Percentiles rank a stretch among this genome's conserved stretches.
Conservation (phyloP, 75 land plant species). For the Pinus albicaulis region DNA sequence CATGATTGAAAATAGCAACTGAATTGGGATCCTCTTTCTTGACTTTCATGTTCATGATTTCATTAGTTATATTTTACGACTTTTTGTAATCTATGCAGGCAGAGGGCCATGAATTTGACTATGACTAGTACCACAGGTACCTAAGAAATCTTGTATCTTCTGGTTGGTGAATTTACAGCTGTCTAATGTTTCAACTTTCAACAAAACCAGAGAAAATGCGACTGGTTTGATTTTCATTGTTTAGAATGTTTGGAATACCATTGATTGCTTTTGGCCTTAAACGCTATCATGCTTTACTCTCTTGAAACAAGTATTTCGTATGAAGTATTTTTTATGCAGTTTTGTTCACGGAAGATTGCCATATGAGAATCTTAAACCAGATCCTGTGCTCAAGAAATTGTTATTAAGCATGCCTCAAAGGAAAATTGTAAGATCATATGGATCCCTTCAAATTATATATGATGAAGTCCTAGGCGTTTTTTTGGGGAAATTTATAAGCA, state of each 20-base stretch:
- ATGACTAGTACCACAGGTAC: conserved; percentile 90
- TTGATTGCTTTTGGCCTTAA: not conserved
- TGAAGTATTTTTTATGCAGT: conserved; percentile 23
- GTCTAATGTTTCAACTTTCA: not conserved
- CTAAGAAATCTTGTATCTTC: not conserved
- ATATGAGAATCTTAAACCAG: conserved; percentile 73
- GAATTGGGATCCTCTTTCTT: too few species aligned
- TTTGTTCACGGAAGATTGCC: conserved; percentile 82
- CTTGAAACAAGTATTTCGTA: not conserved
- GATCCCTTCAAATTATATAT: not conserved
- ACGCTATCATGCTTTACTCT: too few species aligned
- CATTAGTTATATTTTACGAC: too few species aligned
- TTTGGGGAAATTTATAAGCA: not conserved
- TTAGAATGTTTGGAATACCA: not conserved
- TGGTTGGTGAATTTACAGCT: not conserved
- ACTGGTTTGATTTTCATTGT: too few species aligned
- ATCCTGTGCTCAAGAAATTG: conserved; percentile 56
- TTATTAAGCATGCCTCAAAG: conserved; percentile 64
- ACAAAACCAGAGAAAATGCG: too few species aligned
- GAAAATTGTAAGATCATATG: conserved; percentile 54
- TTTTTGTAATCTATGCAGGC: conserved; percentile 41
- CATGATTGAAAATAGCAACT: too few species aligned
- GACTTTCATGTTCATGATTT: too few species aligned
- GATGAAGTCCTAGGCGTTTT: not conserved
- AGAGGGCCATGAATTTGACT: conserved; percentile 75